phyloP scores from a whole-genome alignment of 1,139 yeast species.

The Magnusiomyces paraingens region DNA sequence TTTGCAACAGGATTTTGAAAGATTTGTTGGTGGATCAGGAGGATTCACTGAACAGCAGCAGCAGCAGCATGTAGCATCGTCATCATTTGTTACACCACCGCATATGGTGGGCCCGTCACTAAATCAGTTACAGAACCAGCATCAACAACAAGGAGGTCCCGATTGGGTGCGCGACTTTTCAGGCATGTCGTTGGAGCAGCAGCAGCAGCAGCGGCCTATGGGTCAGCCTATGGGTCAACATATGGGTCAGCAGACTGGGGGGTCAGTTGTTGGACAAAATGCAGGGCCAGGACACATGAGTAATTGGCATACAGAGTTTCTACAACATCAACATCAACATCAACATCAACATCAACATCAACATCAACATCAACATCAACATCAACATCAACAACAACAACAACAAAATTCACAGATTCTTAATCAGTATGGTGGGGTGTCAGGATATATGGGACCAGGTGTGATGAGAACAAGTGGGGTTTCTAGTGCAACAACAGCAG shows the following conservation, averaged over 20 bases:
- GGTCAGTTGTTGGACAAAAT: background rate
- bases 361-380: slow-evolving; percentile 5
- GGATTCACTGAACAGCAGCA: no score
- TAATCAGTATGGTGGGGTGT: background rate
- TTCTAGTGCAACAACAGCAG: background rate
- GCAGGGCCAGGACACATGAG: slow-evolving; percentile 9
- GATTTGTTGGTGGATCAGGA: background rate
- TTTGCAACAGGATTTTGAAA: slow-evolving; percentile 11
- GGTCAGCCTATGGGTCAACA: background rate
- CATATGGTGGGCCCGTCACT: no score
- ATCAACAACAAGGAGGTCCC: background rate
- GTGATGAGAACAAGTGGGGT: no score
- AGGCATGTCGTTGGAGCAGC: slow-evolving; percentile 11
- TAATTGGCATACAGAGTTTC: slow-evolving; percentile 9
- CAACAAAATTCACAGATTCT: slow-evolving; percentile 3
- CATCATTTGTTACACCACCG: background rate
- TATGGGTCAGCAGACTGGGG: background rate
- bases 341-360: slow-evolving; percentile 6
- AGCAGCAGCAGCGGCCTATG: slow-evolving; percentile 3
- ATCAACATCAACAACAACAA: slow-evolving; percentile 5
- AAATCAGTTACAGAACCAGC: background rate
- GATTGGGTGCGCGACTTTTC: slow-evolving; percentile 19
- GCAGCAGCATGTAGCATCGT: no score
- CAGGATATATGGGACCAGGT: background rate
- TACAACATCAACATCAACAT: slow-evolving; percentile 4